These are phyloP conservation scores for Rhododendron henanense DNA, from an alignment of 148 eudicot genomes.

Conservation along the genomic window DNA sequence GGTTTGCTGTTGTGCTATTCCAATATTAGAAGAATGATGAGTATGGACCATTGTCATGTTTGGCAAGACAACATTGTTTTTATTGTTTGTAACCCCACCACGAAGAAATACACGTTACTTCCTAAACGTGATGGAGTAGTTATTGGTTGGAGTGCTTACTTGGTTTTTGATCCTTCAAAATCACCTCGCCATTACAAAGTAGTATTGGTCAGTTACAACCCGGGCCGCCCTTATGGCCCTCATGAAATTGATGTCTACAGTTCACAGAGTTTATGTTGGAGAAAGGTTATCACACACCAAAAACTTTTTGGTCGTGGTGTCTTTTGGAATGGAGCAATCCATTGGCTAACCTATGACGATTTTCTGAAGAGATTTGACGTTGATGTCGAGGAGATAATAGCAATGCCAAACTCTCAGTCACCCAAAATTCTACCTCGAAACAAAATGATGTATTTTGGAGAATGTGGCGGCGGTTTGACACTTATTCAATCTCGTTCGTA, in stretches of 20 bases:
- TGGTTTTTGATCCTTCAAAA: not conserved
- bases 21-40: too few relatives aligned
- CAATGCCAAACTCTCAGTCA: not conserved
- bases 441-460: not conserved
- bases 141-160: not conserved
- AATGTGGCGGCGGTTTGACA: not conserved
- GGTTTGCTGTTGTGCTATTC: too few relatives aligned
- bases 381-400: not conserved
- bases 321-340: not conserved
- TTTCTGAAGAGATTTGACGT: not conserved
- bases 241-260: not conserved
- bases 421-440: not conserved
- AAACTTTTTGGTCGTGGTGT: fast-evolving
- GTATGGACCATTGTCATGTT: too few relatives aligned
- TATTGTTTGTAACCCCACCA: not conserved
- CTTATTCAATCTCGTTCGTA: not conserved
- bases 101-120: not conserved
- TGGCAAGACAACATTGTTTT: too few relatives aligned
- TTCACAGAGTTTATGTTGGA: not conserved
- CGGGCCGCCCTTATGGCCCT: too few relatives aligned
- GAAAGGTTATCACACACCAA: not conserved
- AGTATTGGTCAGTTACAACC: not conserved
- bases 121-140: not conserved
- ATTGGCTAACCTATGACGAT: too few relatives aligned
- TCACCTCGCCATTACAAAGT: not conserved